Conservation (phyloP, 2,329 filamentous ascomycete species). For the Colletotrichum salicis region DNA sequence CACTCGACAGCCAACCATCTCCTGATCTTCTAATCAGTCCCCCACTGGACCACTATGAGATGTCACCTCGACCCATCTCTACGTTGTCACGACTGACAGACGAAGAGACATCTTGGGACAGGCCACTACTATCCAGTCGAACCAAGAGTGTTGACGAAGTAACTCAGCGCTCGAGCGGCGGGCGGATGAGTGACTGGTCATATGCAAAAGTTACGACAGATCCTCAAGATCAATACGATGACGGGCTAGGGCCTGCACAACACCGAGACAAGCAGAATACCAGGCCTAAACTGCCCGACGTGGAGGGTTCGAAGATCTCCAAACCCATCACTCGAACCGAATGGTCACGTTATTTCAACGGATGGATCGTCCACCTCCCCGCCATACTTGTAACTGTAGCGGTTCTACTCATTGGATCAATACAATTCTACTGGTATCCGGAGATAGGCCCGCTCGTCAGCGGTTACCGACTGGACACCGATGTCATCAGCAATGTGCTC, state of each 20-base stretch:
- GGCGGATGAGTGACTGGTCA: background rate
- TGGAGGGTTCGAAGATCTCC: background rate
- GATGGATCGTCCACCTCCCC: slow-evolving; percentile 23
- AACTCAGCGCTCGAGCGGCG: background rate
- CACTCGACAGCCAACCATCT: background rate
- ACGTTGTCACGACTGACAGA: background rate
- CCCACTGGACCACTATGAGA: background rate
- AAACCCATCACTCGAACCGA: background rate
- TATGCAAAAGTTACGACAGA: background rate
- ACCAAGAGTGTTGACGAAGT: background rate
- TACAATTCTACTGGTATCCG: slow-evolving; percentile 22
- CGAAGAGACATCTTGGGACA: background rate
- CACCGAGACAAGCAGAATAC: background rate
- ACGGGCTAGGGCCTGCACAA: background rate
- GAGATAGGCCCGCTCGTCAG: background rate
- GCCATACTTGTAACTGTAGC: slow-evolving; percentile 2
- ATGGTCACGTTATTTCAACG: background rate
- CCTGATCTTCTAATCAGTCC: background rate
- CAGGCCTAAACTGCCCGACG: background rate
- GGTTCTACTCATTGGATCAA: slow-evolving; percentile 7
- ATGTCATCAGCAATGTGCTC: slow-evolving; percentile 21
- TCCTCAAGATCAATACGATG: background rate
- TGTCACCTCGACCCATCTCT: background rate
- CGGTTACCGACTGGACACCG: background rate
- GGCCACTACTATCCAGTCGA: background rate